Evolutionary conservation across 2,329 filamentous ascomycete genomes (phyloP), one percentile per base, ranked within the genome.

Genomic region (Colletotrichum orchidophilum): DNA sequence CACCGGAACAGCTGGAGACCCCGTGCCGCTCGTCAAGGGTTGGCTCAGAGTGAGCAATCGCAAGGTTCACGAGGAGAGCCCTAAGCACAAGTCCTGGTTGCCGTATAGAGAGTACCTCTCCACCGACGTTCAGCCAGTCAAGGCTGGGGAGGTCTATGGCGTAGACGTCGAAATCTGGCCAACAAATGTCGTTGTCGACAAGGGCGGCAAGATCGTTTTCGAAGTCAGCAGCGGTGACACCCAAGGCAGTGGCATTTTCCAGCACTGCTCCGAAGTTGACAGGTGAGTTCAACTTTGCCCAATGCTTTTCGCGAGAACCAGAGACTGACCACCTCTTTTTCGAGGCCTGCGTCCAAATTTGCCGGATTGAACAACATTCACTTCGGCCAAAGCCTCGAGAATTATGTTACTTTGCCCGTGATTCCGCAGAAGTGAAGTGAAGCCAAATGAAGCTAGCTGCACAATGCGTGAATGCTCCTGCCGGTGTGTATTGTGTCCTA

Each of bases 131-230:
- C 83, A 83, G 55, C 82, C 85, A 0, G 88, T 92, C 9, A 83
- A 86, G 31, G 80, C 83, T 0, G 87, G 86, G 0, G 86, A 89
- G 65, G 81, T 90, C 0, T 92, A 92, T 74, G 79, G 77, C 0
- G 87, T 91, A 0, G 90, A 92, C 72, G 81, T 92, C 0, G 90
- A 92, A 76, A 77, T 92, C 0, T 92, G 90, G 90, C 89, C 90
- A 0, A 91, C 90, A 0, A 90, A 90, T 71, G 88, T 91, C 0
- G 80, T 91, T 31, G 74, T 80, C 11, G 77, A 78, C 27, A 76
- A 77, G 39, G 88, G 88, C 0, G 86, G 83, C 0, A 84, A 81
- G 74, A 74, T 91, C 18, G 82, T 90, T 2, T 84, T 91, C 52
- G 88, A 91, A 77, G 81, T 91, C 3, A 78, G 83, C 6, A 84